Base-by-base conservation (phyloP, 78 protist species). In the Thecamonas trahens region DNA sequence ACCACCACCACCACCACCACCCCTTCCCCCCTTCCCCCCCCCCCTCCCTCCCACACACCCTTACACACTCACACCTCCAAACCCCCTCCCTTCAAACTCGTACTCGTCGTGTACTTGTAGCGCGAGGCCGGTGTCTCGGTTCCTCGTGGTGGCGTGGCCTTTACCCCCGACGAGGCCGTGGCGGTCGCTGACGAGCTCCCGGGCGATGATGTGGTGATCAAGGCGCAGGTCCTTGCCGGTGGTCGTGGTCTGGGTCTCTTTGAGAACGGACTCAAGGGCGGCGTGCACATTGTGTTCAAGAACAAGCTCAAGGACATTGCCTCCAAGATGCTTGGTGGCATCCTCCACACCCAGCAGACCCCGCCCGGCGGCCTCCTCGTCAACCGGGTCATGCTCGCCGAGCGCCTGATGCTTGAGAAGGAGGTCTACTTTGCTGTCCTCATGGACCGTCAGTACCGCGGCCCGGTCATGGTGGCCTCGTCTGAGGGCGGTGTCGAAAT, bases 191-290 rank as follows among this genome's bases (percentile, higher is more conserved):
- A 67, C 22, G 14, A n/a, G 40, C 14, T 82, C 39, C 1, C 34
- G 6, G 28, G 79, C 58, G 77, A 74, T 39, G 81, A 85, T 34
- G 20, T 77, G 5, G 90, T 91, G 28, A 77, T 93, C 65, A 93
- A 93, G 80, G 83, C 94, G n/a, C 97, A 93, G 80, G 61, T 91
- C 20, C 86, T 80, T 2, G 98, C 99, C 13, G 99, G 99, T 26
- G 98, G 99, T 40, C 86, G 99, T 24, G 99, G 99, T 11, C 77
- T 78, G 60, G 99, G 99, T 38, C 45, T 66, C 32, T 94, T 96
- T 78, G 75, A 59, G 31, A 82, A 47, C 28, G 95, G 97, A 20
- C 74, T 93, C 74, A 58, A 88, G 81, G 98, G 96, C 44, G 95
- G 98, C n/a, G 94, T 92, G 14, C 89, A 85, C 70, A 32, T 85